Evolutionary conservation across 2,329 filamentous ascomycete species (phyloP), one percentile per base, ranked within the genome.

Genomic region (Elsinoe ampelina): DNA sequence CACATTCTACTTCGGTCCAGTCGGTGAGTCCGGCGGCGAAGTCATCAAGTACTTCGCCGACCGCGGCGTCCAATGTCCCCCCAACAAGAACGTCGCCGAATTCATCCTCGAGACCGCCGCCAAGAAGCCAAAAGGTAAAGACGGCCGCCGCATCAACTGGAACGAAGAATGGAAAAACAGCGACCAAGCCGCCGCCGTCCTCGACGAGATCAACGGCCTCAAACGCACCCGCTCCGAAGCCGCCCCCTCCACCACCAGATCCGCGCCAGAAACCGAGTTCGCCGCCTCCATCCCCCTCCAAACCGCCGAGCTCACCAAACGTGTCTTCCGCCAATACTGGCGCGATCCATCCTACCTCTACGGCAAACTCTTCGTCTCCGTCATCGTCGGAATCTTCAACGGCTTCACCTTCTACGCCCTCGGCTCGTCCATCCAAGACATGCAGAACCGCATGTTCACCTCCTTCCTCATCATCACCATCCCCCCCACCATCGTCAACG

Each of bases 361-460:
- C 68, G 83, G 84, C 58, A 89, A 89, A 66, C 72, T 92, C 22
- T 90, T 89, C 69, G 79, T 84, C 34, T 77, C 82, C 3, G 80
- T 88, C 58, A 78, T 89, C 59, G 76, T 87, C 43, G 86, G 84
- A 13, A 82, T 89, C 67, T 88, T 90, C 76, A 89, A 88, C 71
- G 85, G 85, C 19, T 89, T 89, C 71, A 89, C 86, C 3, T 90
- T 89, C 72, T 89, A 79, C 75, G 75, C 84, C 63, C 77, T 89
- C 2, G 84, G 83, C 2, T 75, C 83, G 67, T 78, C 76, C 0
- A 74, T 86, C 48, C 77, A 79, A 12, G 85, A 86, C 63, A 83
- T 90, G 77, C 85, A 90, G 66, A 83, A 87, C 70, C 80, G 86
- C 63, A 84, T 90, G 80, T 91, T 92, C 75, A 86, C 85, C 19